Evolutionary conservation across 75 land plant genomes (phyloP).

Genomic region (Cunninghamia lanceolata): DNA sequence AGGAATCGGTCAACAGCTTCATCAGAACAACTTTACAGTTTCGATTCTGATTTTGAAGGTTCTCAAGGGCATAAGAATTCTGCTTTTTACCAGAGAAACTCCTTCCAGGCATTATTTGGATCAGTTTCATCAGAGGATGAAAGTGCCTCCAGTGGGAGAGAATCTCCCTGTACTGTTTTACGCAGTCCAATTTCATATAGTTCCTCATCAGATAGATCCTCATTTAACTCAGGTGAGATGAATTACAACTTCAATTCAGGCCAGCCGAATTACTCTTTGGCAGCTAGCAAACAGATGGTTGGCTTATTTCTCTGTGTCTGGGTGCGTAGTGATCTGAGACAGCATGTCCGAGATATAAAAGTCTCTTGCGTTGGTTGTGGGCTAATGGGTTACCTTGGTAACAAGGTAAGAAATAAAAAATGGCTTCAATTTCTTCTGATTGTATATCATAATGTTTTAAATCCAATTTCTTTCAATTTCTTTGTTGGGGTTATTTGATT

Average conservation of each 20-base stretch:
- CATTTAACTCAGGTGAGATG: constrained; percentile 10
- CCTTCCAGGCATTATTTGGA: constrained; percentile 30
- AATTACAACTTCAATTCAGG: neutral
- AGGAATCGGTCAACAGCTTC: neutral
- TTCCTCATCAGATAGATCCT: constrained; percentile 20
- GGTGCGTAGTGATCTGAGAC: constrained; percentile 53
- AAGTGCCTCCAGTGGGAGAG: constrained; percentile 11
- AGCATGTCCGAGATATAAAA: constrained; percentile 45
- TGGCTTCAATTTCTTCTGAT: neutral
- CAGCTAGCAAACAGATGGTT: constrained; percentile 90
- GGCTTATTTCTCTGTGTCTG: constrained; percentile 85
- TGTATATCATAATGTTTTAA: neutral
- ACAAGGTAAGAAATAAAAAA: constrained; percentile 52
- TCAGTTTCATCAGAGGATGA: constrained; percentile 58
- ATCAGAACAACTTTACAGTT: constrained; percentile 32
- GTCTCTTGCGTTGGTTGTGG: constrained; percentile 81
- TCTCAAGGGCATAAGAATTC: constrained; percentile 7
- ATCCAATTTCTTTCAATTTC: no score
- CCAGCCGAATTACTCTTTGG: constrained; percentile 19
- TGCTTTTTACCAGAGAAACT: neutral
- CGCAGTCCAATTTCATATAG: constrained; percentile 41
- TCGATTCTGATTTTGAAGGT: constrained; percentile 52
- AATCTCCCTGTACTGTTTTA: constrained; percentile 42
- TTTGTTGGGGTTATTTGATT: no score
- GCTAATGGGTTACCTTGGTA: constrained; percentile 97